A percentile compares a stretch with the other conserved stretches of the same genome.
Evolutionary conservation across 345 rosid genomes (phyloP).

Genomic region (Salix dunnii): DNA sequence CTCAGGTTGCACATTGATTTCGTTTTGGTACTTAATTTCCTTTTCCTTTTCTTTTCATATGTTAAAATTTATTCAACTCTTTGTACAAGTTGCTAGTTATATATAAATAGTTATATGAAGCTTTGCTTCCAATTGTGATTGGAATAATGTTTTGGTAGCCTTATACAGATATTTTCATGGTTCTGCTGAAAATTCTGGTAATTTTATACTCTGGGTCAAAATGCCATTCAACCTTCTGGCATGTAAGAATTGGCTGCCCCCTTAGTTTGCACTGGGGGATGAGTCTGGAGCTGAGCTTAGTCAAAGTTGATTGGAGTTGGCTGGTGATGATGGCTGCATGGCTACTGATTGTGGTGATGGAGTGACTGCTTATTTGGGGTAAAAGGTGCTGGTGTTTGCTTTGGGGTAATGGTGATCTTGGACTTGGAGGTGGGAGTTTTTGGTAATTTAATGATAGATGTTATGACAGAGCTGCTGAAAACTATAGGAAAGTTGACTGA

Average conservation of each 20-base stretch:
- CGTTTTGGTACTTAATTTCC: not conserved
- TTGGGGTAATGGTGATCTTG: not conserved
- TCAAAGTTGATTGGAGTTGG: not conserved
- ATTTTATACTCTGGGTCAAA: not conserved
- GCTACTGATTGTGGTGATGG: not conserved
- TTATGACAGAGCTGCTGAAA: not conserved
- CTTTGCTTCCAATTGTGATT: too few relatives aligned
- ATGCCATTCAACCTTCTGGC: not conserved
- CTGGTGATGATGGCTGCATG: not conserved
- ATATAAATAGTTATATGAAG: not conserved
- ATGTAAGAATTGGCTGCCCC: not conserved
- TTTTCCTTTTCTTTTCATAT: not conserved
- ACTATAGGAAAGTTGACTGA: not conserved
- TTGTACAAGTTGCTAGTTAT: not conserved
- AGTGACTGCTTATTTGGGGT: not conserved
- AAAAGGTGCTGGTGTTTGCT: not conserved
- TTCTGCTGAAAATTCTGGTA: constrained; percentile 1
- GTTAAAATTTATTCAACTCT: not conserved
- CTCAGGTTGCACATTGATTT: not conserved
- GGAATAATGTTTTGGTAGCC: not conserved
- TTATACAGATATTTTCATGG: not conserved
- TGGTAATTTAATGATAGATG: not conserved
- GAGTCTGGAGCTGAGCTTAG: not conserved
- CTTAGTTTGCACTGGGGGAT: not conserved
- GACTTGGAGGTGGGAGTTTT: constrained; percentile 1